A percentile compares a stretch with the other conserved stretches of the same genome.
Conservation (phyloP, 768 basidiomycete species). For the Leccinum variicolor region DNA sequence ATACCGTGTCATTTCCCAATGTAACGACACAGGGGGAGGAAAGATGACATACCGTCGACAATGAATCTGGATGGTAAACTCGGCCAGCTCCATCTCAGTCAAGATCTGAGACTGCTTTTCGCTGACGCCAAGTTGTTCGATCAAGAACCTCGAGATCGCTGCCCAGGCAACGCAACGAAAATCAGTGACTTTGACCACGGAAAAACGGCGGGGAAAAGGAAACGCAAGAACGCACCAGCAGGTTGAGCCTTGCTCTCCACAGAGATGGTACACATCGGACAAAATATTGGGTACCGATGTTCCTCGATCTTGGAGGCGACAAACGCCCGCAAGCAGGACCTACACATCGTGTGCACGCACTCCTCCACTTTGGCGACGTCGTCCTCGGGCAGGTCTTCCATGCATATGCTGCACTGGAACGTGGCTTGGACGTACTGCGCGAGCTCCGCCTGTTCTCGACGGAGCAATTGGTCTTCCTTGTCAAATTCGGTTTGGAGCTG, state of each 20-base stretch:
- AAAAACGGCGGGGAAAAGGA: background rate
- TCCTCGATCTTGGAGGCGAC: slow-evolving; percentile 46
- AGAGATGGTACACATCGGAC: slow-evolving; percentile 49
- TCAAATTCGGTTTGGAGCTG: slow-evolving; percentile 38
- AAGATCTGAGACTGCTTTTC: slow-evolving; percentile 39
- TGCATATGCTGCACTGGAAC: slow-evolving; percentile 58
- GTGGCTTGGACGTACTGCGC: slow-evolving; percentile 23
- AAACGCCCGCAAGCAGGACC: slow-evolving; percentile 45
- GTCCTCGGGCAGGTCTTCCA: slow-evolving; percentile 46
- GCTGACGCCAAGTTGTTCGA: slow-evolving; percentile 45
- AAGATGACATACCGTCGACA: slow-evolving; percentile 45
- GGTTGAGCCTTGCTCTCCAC: slow-evolving; percentile 22
- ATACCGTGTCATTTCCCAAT: background rate
- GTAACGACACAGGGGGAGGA: background rate
- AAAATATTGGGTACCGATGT: slow-evolving; percentile 55
- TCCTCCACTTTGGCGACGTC: slow-evolving; percentile 37
- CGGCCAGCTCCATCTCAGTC: slow-evolving; percentile 45
- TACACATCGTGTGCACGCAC: slow-evolving; percentile 55
- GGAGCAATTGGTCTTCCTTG: slow-evolving; percentile 38
- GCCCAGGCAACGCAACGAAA: background rate
- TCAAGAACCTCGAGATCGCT: slow-evolving; percentile 41
- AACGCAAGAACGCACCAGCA: slow-evolving; percentile 28
- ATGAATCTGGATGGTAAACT: slow-evolving; percentile 41
- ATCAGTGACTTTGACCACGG: background rate
- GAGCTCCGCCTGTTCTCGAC: slow-evolving; percentile 34